Evolutionary conservation across 495 filamentous ascomycete species (phyloP).

Genomic region (Penicillium egyptiacum): DNA sequence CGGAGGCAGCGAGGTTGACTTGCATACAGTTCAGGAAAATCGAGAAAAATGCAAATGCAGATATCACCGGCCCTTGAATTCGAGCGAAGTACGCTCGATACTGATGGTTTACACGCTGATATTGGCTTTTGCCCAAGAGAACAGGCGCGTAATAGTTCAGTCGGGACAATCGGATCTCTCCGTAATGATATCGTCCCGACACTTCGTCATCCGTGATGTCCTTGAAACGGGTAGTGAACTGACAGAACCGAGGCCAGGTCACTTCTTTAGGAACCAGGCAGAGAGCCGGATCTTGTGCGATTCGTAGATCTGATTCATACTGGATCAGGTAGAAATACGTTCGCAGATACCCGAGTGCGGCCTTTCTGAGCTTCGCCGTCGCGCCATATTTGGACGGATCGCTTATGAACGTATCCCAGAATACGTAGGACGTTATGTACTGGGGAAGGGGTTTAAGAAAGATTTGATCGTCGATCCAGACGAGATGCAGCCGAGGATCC

Average conservation of each 20-base stretch:
- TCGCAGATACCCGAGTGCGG: constrained; percentile 15
- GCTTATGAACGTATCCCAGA: constrained; percentile 4
- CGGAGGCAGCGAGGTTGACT: too few relatives aligned
- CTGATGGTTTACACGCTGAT: too few relatives aligned
- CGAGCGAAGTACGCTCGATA: too few relatives aligned
- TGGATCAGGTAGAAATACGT: constrained; percentile 15
- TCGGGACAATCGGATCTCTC: not conserved
- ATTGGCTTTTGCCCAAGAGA: too few relatives aligned
- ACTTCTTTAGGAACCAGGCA: constrained; percentile 3
- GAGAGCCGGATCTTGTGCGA: not conserved
- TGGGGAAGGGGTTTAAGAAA: constrained; percentile 14
- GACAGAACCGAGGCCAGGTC: not conserved
- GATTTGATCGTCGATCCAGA: constrained; percentile 49
- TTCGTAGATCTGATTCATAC: constrained; percentile 13
- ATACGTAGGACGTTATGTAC: constrained; percentile 7
- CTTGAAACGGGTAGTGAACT: not conserved
- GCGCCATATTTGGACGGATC: not conserved
- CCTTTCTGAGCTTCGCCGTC: constrained; percentile 5
- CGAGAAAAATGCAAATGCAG: too few relatives aligned
- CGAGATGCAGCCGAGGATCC: constrained; percentile 51
- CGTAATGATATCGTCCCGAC: not conserved
- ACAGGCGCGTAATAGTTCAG: not conserved
- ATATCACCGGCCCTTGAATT: too few relatives aligned
- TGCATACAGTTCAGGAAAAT: too few relatives aligned
- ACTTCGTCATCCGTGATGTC: not conserved